Evolutionary conservation across 2,329 filamentous ascomycete species (phyloP).

Genomic region (Emergomyces pasteurianus): DNA sequence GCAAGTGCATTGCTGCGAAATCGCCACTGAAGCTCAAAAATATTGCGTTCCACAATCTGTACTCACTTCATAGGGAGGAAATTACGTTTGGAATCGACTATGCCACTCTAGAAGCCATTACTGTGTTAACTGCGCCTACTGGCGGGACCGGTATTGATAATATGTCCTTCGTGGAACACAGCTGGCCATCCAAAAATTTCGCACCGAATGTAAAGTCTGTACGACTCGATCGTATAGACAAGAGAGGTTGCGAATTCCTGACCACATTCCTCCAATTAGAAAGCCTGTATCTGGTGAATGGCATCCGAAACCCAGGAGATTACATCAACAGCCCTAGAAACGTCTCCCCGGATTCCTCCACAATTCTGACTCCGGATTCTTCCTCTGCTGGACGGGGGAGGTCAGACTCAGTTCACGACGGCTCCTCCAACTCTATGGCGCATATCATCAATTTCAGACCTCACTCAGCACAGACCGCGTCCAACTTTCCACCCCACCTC

Average conservation of each 20-base stretch:
- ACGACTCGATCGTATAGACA: slow-evolving; percentile 38
- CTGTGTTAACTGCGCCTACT: slow-evolving; percentile 41
- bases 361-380: neutral
- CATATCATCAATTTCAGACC: slow-evolving; percentile 9
- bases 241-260: slow-evolving; percentile 34
- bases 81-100: slow-evolving; percentile 35
- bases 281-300: slow-evolving; percentile 41
- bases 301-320: slow-evolving; percentile 19
- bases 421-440: neutral
- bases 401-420: neutral
- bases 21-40: slow-evolving; percentile 38
- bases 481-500: slow-evolving; percentile 21
- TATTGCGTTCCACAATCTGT: slow-evolving; percentile 46
- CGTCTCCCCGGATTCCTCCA: slow-evolving; percentile 4
- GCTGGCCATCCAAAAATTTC: slow-evolving; percentile 34
- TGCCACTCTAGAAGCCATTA: slow-evolving; percentile 35
- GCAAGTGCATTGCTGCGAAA: slow-evolving; percentile 39
- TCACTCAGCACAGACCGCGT: slow-evolving; percentile 13
- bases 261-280: slow-evolving; percentile 35
- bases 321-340: slow-evolving; percentile 19
- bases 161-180: slow-evolving; percentile 45
- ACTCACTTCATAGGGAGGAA: slow-evolving; percentile 39
- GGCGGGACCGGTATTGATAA: slow-evolving; percentile 25
- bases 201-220: slow-evolving; percentile 36
- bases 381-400: neutral